These are phyloP conservation scores for Dothideomycetes sp. DNA, from an alignment of 2,329 filamentous ascomycete genomes.

Conservation along the genomic window DNA sequence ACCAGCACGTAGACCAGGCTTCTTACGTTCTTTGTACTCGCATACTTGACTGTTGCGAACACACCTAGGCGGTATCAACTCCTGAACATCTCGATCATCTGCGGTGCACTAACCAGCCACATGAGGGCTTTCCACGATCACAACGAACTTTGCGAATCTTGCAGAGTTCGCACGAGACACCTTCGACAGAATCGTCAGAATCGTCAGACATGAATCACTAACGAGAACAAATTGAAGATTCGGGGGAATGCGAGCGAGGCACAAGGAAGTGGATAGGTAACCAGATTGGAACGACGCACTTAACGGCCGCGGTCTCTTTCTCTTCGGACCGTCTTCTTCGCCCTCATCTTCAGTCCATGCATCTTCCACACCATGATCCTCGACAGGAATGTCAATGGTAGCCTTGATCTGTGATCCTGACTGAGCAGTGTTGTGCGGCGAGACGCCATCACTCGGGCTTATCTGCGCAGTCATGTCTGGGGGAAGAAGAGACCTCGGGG, in stretches of 20 bases:
- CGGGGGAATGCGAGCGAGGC: not conserved
- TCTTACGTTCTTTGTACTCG: constrained; percentile 62
- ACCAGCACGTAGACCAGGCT: constrained; percentile 53
- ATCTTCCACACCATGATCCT: constrained; percentile 22
- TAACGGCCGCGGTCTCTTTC: constrained; percentile 28
- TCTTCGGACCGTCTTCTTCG: constrained; percentile 34
- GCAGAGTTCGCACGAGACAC: constrained; percentile 60
- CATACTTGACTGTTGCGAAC: constrained; percentile 56
- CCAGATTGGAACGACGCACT: constrained; percentile 42
- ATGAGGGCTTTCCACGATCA: constrained; percentile 67
- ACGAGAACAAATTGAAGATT: not conserved
- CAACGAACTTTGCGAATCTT: constrained; percentile 66
- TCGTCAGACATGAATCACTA: constrained; percentile 11
- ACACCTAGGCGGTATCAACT: constrained; percentile 32
- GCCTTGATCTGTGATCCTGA: not conserved
- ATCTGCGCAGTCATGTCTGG: constrained; percentile 11
- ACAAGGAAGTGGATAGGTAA: not conserved
- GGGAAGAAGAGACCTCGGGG: constrained; percentile 6
- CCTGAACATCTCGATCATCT: constrained; percentile 1
- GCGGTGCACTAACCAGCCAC: constrained; percentile 45
- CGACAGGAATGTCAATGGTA: constrained; percentile 14
- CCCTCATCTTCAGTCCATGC: constrained; percentile 33
- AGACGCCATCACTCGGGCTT: constrained; percentile 10
- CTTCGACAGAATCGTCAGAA: too few relatives aligned
- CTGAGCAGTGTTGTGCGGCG: constrained; percentile 5